Conservation (phyloP, 2,329 filamentous ascomycete species). For the Aspergillus sp. region DNA sequence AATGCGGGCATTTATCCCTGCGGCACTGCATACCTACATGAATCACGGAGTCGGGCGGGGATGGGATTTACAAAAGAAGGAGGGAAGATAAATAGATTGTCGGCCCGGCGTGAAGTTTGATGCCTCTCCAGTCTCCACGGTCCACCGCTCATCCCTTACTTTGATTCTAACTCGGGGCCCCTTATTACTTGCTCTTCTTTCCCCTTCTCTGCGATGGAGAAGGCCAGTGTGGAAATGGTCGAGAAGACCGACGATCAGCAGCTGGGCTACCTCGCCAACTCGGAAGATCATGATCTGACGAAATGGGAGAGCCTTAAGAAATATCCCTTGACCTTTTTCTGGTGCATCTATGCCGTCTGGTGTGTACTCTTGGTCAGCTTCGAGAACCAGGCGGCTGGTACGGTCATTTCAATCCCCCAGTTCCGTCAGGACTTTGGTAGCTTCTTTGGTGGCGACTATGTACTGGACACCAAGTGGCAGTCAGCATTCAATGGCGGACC, state of each 20-base stretch:
- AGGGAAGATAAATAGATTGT: slow-evolving; percentile 1
- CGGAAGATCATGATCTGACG: slow-evolving; percentile 4
- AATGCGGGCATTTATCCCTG: not conserved
- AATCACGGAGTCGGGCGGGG: not conserved
- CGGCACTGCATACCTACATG: not conserved
- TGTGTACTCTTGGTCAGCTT: slow-evolving; percentile 8
- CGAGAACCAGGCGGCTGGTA: slow-evolving; percentile 6
- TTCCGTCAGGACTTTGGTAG: slow-evolving; percentile 10
- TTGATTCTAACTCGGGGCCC: not conserved
- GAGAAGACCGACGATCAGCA: slow-evolving; percentile 3
- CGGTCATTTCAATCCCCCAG: slow-evolving; percentile 6
- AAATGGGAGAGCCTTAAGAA: slow-evolving; percentile 7
- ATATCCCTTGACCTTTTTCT: slow-evolving; percentile 6
- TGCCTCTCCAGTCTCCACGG: not conserved
- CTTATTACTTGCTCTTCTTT: not conserved
- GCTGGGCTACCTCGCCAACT: slow-evolving; percentile 8
- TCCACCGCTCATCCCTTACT: not conserved
- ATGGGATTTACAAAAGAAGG: not conserved
- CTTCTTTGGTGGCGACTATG: slow-evolving; percentile 1
- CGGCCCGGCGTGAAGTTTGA: not conserved
- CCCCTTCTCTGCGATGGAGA: not conserved
- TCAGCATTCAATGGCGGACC: slow-evolving; percentile 8
- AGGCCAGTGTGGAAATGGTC: slow-evolving; percentile 6
- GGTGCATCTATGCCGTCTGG: slow-evolving; percentile 10
- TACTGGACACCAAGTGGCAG: slow-evolving; percentile 8